Evolutionary conservation across 75 land plant species (phyloP), one percentile per base, ranked within the genome.

Genomic region (Cupressus sempervirens): DNA sequence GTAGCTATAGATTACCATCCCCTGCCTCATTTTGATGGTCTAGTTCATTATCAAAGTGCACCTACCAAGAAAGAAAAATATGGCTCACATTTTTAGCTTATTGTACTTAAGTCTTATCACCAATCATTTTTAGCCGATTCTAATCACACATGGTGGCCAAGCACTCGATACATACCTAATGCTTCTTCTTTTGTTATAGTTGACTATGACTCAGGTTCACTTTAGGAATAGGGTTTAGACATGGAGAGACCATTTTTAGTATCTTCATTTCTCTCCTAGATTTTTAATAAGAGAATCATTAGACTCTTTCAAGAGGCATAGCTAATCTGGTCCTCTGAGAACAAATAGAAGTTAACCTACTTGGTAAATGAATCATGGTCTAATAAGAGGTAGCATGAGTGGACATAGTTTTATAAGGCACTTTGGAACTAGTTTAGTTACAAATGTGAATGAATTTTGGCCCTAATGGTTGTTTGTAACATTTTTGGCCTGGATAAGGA

Each of bases 151-250:
- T 89, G 91, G 90, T 88, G 93, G 93, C 86, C 85, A 43, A 86
- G 86, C 48, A 84, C 88, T 20, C 91, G 89, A 4, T 86, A 86
- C 65, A 48, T 87, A 43, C 85, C 85, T 46, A 88, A 90, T 26
- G 90, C 86, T 30, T 85, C 90, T n/a, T 90, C 96, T 40, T 93
- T 94, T 85, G 88, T 94, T 35, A 93, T 93, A 3, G 93, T 92
- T 90, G 96, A 94, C 20, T 96, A 92, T 77, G 94, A 95, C 84
- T 97, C 99, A 4, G 98, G 92, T 13, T 92, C 92, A 29, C 88
- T 94, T 58, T 89, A 93, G 16, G 90, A 13, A 7, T 50, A 79
- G 81, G 81, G 46, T 79, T 45, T 79, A 83, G 13, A 80, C 72
- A 45, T 86, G 45, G n/a, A 83, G 50, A 88, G 94, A 79, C 91